Evolutionary conservation across 208 protist species (phyloP), one percentile per base, ranked within the genome.

Genomic region (Tetramitus jugosus): DNA sequence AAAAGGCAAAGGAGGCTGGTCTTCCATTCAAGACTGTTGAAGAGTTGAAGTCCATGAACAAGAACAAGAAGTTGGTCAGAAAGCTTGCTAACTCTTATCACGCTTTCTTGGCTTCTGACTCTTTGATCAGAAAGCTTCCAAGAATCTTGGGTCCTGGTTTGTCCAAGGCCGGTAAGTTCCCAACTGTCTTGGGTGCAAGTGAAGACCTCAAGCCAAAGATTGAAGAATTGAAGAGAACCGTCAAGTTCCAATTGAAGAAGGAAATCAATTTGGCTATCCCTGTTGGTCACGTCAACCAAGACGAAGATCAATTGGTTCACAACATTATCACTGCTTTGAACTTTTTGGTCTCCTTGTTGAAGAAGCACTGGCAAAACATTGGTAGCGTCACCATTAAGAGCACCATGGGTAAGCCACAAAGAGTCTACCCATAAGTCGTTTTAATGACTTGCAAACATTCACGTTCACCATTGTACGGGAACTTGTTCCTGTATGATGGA

Each of bases 311-410:
- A 85, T 56, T 99, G 69, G 86, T 89, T 72, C 84, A 88, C 84
- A 99, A 99, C 93, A 86, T 98, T 76, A 89, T 89, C 74, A 89
- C 97, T 83, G 86, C 97, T 64, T 85, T 99, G 82, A 99, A 99
- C 93, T 99, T 99, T 90, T 89, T 99, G 43, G 94, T 99, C 64
- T 98, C 96, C 37, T 92, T 99, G 45, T 92, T 99, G 67, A 99
- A 99, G 95, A 99, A 99, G 95, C 95, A 98, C 84, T 99, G 98
- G 98, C 97, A 99, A 91, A 99, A 99, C 90, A 89, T 99, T 76
- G 97, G 97, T 86, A 93, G 90, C 39, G 86, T 99, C 61, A 94
- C 98, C 94, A 94, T 99, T 87, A 99, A 99, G 92, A 91, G 91
- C 64, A 97, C 98, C 53, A 99, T 99, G 97, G 97, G 97, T 84